Base-by-base conservation (phyloP, 805 yeast genomes). In the Cyberlindnera meyerae region DNA sequence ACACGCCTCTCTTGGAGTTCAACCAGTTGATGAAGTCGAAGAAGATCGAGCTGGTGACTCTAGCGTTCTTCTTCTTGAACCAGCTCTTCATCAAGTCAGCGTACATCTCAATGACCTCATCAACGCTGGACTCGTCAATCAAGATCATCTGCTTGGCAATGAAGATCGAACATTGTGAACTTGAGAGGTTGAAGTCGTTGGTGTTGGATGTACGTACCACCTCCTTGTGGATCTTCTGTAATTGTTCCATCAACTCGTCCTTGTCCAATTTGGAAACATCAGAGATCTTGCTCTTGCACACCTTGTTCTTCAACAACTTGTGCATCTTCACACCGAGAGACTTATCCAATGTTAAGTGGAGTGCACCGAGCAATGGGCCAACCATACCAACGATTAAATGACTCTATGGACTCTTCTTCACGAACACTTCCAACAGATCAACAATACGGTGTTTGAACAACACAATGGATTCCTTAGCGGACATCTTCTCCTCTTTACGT, bases 21-120 rank as follows among this genome's bases (percentile, higher is more conserved):
- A 82, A 55, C 89, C 93, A 89, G 61, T 87, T 87, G 52, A 83
- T 71, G 43, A 86, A 75, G 49, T 88, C 96, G 46, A 77, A 71
- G 55, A 83, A 87, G 51, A 84, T 55, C 11, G 73, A 63, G 8
- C 81, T 65, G 15, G 71, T 70, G 16, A 74, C 58, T 46, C 71
- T 75, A 46, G 73, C 65, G 32, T 63, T 59, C 13, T 63, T 53
- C 42, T 66, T 59, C 15, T 47, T 49, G 29, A 78, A 70, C 96
- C 96, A 88, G 14, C 52, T 48, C 45, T 75, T 72, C 57, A 86
- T 49, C 9, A 82, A 61, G 0, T 54, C 57, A 5, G 73, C 49
- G 58, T 88, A 88, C 11, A 78, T 44, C 33, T 73, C 77, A 29
- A 77, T 63, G 18, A 86, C 63, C 17, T 54, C 48, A 22, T 66